Evolutionary conservation across 2,329 filamentous ascomycete species (phyloP).

Genomic region (Microsporum canis): DNA sequence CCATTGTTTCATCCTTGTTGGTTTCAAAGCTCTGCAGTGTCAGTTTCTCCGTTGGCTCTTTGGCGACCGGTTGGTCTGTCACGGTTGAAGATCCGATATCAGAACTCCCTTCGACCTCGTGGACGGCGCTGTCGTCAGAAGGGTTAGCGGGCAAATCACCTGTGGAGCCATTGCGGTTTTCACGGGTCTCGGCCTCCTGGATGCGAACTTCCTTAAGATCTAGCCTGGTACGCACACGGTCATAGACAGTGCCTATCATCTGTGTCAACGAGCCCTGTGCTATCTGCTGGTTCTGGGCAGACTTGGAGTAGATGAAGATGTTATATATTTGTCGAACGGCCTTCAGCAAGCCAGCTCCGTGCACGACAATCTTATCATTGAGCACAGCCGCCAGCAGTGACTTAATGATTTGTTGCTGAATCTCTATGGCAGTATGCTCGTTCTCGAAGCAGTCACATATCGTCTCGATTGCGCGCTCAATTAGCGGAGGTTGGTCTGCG

Average conservation of each 20-base stretch:
- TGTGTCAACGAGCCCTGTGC: constrained; percentile 94
- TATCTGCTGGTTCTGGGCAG: constrained; percentile 87
- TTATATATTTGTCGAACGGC: constrained; percentile 98
- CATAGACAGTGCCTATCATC: constrained; percentile 97
- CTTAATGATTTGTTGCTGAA: constrained; percentile 97
- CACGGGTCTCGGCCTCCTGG: constrained; percentile 28
- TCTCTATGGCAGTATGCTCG: constrained; percentile 80
- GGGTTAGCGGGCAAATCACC: constrained; percentile 28
- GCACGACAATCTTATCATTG: constrained; percentile 97
- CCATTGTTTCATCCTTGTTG: constrained; percentile 54
- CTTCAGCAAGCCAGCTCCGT: constrained; percentile 89
- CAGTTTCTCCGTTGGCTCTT: constrained; percentile 48
- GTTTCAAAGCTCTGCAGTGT: constrained; percentile 60
- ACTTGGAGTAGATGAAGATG: constrained; percentile 91
- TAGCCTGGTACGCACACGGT: constrained; percentile 76
- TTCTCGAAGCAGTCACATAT: constrained; percentile 99
- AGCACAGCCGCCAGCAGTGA: constrained; percentile 88
- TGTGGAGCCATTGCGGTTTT: constrained; percentile 23
- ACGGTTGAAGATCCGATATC: constrained; percentile 27
- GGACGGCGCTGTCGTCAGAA: constrained; percentile 34
- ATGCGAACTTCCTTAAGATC: constrained; percentile 74
- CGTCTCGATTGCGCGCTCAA: constrained; percentile 94
- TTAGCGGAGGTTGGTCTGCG: constrained; percentile 52
- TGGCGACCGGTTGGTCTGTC: constrained; percentile 38
- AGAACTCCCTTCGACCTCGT: constrained; percentile 38